Base-by-base conservation (phyloP, 2,329 filamentous ascomycete species). In the Cladosporium velox region DNA sequence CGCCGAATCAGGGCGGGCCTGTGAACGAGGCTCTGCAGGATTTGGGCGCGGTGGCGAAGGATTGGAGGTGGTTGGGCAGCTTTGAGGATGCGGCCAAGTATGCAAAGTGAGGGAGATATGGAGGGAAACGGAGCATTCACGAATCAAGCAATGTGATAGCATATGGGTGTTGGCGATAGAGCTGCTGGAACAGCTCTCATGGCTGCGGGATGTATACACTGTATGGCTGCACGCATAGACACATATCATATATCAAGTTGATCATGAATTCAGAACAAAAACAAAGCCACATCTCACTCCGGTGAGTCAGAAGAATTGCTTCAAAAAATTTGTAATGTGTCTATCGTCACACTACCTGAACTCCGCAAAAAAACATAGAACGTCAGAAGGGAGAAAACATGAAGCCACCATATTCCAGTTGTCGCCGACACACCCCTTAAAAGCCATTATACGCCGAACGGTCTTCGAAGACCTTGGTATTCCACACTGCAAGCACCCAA, bases 1-100 rank as follows among this genome's bases (percentile, higher is more conserved):
- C 82, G 2, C 82, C 84, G 62, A 34, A 24, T 11, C 60, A 57
- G 49, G 60, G 60, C 2, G 85, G 83, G 3, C 82, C 83, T 67
- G 88, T 93, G 18, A 83, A 86, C 66, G 79, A 78, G 26, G 90
- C 88, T 30, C 77, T 93, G 75, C 80, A 80, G 60, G 85, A 85
- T 69, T 81, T 93, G 70, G 80, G 79, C 1, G 76, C 75, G 34
- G 85, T 87, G 68, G 87, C 87, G n/a, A 80, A 86, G 76, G 83
- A 79, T 57, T 90, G 85, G 82, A 84, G 88, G 73, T 91, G 89
- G 72, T 66, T 77, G 68, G 76, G 76, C 12, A 76, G 75, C 67
- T 78, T 74, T 73, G 68, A 72, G 67, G 71, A 65, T 65, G 62
- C 38, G 52, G 60, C 60, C 18, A 35, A 26, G 47, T 61, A 44